phyloP scores from a whole-genome alignment of 805 yeast species.

The Zygotorulaspora chibaensis region DNA sequence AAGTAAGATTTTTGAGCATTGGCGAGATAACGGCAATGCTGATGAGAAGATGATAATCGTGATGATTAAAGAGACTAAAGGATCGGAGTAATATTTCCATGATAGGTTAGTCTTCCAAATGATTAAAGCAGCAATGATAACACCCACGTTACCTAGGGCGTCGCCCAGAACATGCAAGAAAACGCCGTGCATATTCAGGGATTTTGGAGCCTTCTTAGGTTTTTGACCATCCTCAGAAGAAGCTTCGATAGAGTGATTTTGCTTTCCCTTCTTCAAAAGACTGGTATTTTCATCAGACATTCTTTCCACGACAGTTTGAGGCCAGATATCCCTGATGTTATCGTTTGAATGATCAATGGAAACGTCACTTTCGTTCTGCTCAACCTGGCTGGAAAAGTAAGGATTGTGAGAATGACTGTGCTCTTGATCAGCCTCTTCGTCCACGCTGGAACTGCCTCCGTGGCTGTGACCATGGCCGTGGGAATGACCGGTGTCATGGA shows the following conservation, averaged over 20 bases:
- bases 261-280: conserved; percentile 23
- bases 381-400: conserved; percentile 23
- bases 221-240: conserved; percentile 1
- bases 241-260: conserved; percentile 4
- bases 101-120: conserved; percentile 90
- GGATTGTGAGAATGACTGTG: conserved; percentile 27
- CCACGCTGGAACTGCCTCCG: conserved; percentile 13
- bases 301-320: conserved; percentile 27
- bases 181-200: conserved; percentile 97
- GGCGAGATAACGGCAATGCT: conserved; percentile 83
- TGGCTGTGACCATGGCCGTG: conserved; percentile 37
- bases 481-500: conserved; percentile 81
- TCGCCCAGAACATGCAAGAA: conserved; percentile 94
- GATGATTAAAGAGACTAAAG: conserved; percentile 76
- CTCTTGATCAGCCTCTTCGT: conserved; percentile 13
- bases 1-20: conserved; percentile 78
- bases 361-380: conserved; percentile 2
- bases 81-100: conserved; percentile 87
- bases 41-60: conserved; percentile 85
- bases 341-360: conserved; percentile 13
- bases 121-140: conserved; percentile 79
- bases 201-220: conserved; percentile 38
- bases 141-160: conserved; percentile 94
- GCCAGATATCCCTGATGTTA: conserved; percentile 24
- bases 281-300: conserved; percentile 36